Evolutionary conservation across 371 early-diverging fungal genomes (phyloP).

Genomic region (Apophysomyces ossiformis): DNA sequence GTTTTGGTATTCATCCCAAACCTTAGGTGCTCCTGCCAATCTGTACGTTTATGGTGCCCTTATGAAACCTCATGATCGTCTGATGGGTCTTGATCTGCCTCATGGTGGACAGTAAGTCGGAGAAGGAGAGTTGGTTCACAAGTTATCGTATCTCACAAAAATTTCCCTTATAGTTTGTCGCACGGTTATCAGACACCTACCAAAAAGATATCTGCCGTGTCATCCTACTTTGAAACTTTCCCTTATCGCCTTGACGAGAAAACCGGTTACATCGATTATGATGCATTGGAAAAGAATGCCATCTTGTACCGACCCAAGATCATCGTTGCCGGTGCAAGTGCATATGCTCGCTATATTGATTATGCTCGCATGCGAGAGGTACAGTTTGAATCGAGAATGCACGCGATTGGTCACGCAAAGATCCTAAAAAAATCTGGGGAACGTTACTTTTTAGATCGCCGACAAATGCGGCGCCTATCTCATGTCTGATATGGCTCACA

Average conservation of each 20-base stretch:
- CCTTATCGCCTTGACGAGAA: slow-evolving; percentile 94
- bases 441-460: slow-evolving; percentile 67
- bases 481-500: slow-evolving; percentile 99
- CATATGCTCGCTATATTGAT: slow-evolving; percentile 97
- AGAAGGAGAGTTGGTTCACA: not conserved
- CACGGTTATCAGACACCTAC: slow-evolving; percentile 99
- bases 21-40: slow-evolving; percentile 93
- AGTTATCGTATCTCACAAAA: not conserved
- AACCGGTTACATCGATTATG: slow-evolving; percentile 96
- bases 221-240: slow-evolving; percentile 96
- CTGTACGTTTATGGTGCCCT: slow-evolving; percentile 97
- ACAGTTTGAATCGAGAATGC: not conserved
- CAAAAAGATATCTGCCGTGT: slow-evolving; percentile 98
- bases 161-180: slow-evolving; percentile 71
- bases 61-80: slow-evolving; percentile 96
- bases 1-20: slow-evolving; percentile 3
- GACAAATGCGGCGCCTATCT: slow-evolving; percentile 88
- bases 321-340: slow-evolving; percentile 98
- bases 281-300: slow-evolving; percentile 86
- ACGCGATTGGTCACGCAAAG: not conserved
- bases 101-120: slow-evolving; percentile 97
- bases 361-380: slow-evolving; percentile 89
- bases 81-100: slow-evolving; percentile 99
- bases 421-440: slow-evolving; percentile 3
- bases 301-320: slow-evolving; percentile 95